These are phyloP conservation scores for Paecilomyces sp. DNA, from an alignment of 2,329 filamentous ascomycete species.

Conservation along the genomic window DNA sequence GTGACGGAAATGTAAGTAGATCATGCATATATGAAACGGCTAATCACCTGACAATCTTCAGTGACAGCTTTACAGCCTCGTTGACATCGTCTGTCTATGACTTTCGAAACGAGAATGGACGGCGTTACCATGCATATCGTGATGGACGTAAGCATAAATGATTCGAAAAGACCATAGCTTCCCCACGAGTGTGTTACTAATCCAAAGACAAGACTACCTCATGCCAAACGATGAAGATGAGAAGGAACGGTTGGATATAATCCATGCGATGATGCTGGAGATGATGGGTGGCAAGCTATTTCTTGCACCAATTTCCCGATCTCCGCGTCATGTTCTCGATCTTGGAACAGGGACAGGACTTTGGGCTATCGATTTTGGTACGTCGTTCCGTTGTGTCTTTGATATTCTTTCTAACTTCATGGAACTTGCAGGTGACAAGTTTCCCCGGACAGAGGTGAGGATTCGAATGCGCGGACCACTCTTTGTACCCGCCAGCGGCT, in stretches of 20 bases:
- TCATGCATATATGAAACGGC: background rate
- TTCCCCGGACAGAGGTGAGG: slow-evolving; percentile 3
- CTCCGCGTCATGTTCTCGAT: slow-evolving; percentile 6
- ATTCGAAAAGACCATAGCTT: background rate
- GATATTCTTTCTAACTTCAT: background rate
- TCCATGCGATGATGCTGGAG: slow-evolving; percentile 6
- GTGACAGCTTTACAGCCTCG: background rate
- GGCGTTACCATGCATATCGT: slow-evolving; percentile 1
- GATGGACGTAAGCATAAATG: background rate
- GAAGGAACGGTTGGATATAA: slow-evolving; percentile 7
- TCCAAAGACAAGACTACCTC: slow-evolving; percentile 1
- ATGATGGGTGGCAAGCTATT: slow-evolving; percentile 5
- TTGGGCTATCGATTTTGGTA: slow-evolving; percentile 9
- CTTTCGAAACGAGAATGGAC: slow-evolving; percentile 2
- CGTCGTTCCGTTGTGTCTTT: background rate
- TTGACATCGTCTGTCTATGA: slow-evolving; percentile 1
- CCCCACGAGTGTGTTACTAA: background rate
- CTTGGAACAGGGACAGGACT: slow-evolving; percentile 8
- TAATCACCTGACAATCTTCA: background rate
- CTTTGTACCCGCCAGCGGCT: background rate
- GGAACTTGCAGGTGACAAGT: slow-evolving; percentile 3
- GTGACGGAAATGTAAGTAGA: background rate
- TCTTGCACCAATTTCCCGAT: slow-evolving; percentile 4
- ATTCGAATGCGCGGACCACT: too few relatives aligned
- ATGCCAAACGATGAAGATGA: slow-evolving; percentile 11